Conservation (phyloP, 345 rosid species). For the Eucalyptus erythrocorys region DNA sequence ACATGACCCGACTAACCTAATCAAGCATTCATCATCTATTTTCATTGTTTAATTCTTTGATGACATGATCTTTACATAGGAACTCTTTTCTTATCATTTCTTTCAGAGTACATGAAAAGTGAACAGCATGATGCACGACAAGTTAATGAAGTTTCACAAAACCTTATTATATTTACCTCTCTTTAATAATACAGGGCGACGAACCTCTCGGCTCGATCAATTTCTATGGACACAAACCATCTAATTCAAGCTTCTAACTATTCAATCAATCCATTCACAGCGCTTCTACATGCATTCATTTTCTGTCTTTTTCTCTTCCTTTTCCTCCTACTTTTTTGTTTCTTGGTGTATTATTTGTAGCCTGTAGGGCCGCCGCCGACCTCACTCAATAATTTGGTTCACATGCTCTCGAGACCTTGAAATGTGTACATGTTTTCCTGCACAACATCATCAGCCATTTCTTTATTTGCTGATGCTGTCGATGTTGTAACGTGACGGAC, state of each 20-base stretch:
- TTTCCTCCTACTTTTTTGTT: background rate
- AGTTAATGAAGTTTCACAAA: background rate
- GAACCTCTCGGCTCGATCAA: background rate
- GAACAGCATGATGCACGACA: background rate
- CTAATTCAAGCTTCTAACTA: background rate
- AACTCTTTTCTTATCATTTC: background rate
- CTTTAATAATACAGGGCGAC: background rate
- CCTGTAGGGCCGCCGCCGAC: background rate
- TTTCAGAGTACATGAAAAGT: background rate
- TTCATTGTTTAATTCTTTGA: background rate
- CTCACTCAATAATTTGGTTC: background rate
- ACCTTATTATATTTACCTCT: background rate
- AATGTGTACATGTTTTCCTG: background rate
- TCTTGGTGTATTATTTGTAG: background rate
- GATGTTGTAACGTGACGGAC: background rate
- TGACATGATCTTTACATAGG: background rate
- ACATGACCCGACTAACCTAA: background rate
- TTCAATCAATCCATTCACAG: background rate
- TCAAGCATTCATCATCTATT: background rate
- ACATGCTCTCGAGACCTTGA: background rate
- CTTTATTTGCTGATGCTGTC: background rate
- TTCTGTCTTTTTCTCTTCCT: background rate
- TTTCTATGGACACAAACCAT: background rate
- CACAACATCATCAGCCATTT: background rate
- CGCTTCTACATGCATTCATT: background rate